Evolutionary conservation across 2,329 filamentous ascomycete genomes (phyloP).

Genomic region (Fusarium falciforme): DNA sequence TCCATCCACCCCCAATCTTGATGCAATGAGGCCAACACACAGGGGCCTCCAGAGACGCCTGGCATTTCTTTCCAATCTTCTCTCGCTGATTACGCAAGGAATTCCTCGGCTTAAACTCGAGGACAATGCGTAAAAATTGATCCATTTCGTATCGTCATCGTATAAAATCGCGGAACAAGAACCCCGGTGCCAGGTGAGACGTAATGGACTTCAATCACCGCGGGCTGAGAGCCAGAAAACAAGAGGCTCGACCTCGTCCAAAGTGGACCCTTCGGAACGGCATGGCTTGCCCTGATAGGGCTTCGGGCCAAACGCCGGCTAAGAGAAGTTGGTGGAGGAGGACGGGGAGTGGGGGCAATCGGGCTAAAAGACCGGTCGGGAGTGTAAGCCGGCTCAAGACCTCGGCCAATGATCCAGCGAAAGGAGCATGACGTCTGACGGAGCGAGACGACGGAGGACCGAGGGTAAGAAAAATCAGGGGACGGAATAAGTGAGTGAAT

Average conservation of each 20-base stretch:
- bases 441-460: constrained; percentile 17
- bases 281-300: constrained; percentile 19
- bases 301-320: constrained; percentile 37
- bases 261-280: constrained; percentile 13
- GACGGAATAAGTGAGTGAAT: not conserved
- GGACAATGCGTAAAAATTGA: constrained; percentile 6
- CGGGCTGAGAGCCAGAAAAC: constrained; percentile 4
- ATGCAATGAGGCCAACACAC: not conserved
- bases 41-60: not conserved
- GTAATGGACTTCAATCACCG: constrained; percentile 45
- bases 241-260: constrained; percentile 2
- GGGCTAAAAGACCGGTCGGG: constrained; percentile 13
- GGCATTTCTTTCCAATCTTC: not conserved
- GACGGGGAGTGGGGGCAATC: constrained; percentile 14
- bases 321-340: constrained; percentile 9
- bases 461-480: not conserved
- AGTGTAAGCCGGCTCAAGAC: constrained; percentile 36
- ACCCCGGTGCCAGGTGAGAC: constrained; percentile 23
- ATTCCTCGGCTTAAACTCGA: constrained; percentile 25
- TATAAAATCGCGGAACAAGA: constrained; percentile 34
- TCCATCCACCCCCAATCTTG: not conserved
- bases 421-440: constrained; percentile 26
- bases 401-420: constrained; percentile 38
- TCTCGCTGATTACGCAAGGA: constrained; percentile 17
- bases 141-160: constrained; percentile 20